Conservation (phyloP, 1,139 yeast species). For the Kodamaea fungicola region DNA sequence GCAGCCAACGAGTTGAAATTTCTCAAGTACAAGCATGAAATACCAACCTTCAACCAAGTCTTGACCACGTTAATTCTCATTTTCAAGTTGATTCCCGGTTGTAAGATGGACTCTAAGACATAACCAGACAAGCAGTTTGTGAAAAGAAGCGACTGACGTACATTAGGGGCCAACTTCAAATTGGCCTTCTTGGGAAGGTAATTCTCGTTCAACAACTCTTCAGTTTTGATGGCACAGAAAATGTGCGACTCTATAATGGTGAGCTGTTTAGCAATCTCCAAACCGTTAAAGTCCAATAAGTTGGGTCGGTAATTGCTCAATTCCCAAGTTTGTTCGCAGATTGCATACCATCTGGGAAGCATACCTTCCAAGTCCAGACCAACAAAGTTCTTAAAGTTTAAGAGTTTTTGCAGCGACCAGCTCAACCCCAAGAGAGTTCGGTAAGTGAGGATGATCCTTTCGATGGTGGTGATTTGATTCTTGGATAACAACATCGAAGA, state of each 20-base stretch:
- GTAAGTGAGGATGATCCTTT: conserved; percentile 45
- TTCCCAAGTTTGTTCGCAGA: conserved; percentile 47
- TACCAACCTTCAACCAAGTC: conserved; percentile 81
- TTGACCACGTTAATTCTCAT: conserved; percentile 59
- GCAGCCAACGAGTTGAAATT: conserved; percentile 90
- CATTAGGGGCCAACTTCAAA: conserved; percentile 67
- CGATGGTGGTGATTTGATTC: conserved; percentile 40
- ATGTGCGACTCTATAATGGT: conserved; percentile 76
- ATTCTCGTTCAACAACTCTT: conserved; percentile 73
- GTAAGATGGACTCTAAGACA: conserved; percentile 74
- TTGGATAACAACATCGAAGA: conserved; percentile 35
- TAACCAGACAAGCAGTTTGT: conserved; percentile 81
- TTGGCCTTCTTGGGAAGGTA: conserved; percentile 64
- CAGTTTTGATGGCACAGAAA: conserved; percentile 63
- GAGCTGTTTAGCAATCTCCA: conserved; percentile 81
- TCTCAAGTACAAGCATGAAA: conserved; percentile 74
- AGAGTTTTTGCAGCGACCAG: conserved; percentile 39
- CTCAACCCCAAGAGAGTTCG: conserved; percentile 48
- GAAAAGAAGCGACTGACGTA: conserved; percentile 62
- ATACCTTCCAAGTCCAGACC: conserved; percentile 26
- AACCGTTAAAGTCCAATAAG: conserved; percentile 67
- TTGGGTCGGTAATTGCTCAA: conserved; percentile 48
- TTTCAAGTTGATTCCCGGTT: conserved; percentile 47
- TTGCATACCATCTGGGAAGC: conserved; percentile 35
- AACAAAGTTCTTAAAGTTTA: conserved; percentile 24